Conservation (phyloP, 2,329 filamentous ascomycete genomes). For the Talaromyces sp. region DNA sequence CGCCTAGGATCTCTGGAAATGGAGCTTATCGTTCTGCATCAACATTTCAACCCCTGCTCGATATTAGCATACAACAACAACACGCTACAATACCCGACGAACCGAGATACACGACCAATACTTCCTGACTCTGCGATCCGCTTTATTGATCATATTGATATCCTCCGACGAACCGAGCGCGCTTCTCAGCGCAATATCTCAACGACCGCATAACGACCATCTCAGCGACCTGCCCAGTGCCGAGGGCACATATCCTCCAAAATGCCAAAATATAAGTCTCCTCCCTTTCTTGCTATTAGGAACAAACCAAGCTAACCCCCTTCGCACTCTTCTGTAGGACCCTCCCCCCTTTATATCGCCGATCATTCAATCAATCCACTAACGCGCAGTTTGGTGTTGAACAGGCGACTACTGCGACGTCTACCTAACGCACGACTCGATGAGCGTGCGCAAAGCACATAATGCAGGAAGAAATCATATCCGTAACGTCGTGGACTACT, state of each 20-base stretch:
- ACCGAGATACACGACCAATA: not conserved
- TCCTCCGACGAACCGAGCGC: not conserved
- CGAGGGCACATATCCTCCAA: slow-evolving; percentile 40
- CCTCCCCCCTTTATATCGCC: not conserved
- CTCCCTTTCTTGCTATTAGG: slow-evolving; percentile 13
- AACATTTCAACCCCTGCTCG: not conserved
- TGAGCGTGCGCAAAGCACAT: slow-evolving; percentile 98
- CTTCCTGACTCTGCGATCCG: not conserved
- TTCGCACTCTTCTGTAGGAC: slow-evolving; percentile 68
- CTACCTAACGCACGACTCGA: slow-evolving; percentile 98
- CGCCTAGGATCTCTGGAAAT: not conserved
- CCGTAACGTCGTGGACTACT: slow-evolving; percentile 97
- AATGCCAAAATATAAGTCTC: slow-evolving; percentile 82
- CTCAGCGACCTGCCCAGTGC: not conserved
- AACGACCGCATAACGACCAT: not conserved
- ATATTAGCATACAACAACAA: not conserved
- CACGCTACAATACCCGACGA: not conserved
- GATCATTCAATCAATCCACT: slow-evolving; percentile 19
- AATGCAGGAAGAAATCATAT: slow-evolving; percentile 96
- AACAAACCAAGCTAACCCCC: slow-evolving; percentile 38
- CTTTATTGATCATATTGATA: not conserved
- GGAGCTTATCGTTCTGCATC: slow-evolving; percentile 12
- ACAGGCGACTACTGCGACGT: slow-evolving; percentile 97
- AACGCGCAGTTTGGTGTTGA: slow-evolving; percentile 15
- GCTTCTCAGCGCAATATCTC: not conserved